Conservation (phyloP, 1,284 basidiomycete species). For the Violaceomyces palustris region DNA sequence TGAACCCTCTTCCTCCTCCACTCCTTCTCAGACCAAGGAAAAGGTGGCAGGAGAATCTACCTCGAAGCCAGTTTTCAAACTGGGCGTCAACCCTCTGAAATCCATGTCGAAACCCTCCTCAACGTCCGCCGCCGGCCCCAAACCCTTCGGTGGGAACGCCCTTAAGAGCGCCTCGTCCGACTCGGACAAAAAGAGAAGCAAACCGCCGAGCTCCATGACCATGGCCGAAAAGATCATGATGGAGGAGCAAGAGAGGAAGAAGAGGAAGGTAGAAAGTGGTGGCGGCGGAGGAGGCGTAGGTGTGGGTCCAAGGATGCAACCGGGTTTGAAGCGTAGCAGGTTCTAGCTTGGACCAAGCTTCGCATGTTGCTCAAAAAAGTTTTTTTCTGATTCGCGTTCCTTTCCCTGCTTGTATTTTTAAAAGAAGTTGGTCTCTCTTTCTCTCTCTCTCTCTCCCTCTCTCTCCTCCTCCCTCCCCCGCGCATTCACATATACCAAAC, state of each 20-base stretch:
- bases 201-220: slow-evolving; percentile 27
- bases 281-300: slow-evolving; percentile 3
- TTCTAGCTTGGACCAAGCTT: slow-evolving; percentile 16
- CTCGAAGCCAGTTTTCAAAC: slow-evolving; percentile 9
- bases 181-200: slow-evolving; percentile 4
- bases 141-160: slow-evolving; percentile 5
- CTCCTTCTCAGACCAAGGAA: too few relatives aligned
- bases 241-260: slow-evolving; percentile 37
- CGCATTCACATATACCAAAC: too few relatives aligned
- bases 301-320: slow-evolving; percentile 36
- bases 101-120: slow-evolving; percentile 13
- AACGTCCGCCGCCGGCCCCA: neutral
- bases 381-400: too few relatives aligned
- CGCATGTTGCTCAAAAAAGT: too few relatives aligned
- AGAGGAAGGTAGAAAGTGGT: slow-evolving; percentile 9
- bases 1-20: neutral
- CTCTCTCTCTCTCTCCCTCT: too few relatives aligned
- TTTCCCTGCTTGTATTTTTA: too few relatives aligned
- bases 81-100: slow-evolving; percentile 31
- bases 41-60: neutral
- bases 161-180: slow-evolving; percentile 6
- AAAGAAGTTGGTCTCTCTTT: too few relatives aligned
- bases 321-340: slow-evolving; percentile 34
- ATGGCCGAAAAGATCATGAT: slow-evolving; percentile 48
- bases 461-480: too few relatives aligned